A percentile compares a stretch with the other conserved stretches of the same genome.
Evolutionary conservation across 2,329 filamentous ascomycete genomes (phyloP).

Genomic region (Sporothrix mexicana): DNA sequence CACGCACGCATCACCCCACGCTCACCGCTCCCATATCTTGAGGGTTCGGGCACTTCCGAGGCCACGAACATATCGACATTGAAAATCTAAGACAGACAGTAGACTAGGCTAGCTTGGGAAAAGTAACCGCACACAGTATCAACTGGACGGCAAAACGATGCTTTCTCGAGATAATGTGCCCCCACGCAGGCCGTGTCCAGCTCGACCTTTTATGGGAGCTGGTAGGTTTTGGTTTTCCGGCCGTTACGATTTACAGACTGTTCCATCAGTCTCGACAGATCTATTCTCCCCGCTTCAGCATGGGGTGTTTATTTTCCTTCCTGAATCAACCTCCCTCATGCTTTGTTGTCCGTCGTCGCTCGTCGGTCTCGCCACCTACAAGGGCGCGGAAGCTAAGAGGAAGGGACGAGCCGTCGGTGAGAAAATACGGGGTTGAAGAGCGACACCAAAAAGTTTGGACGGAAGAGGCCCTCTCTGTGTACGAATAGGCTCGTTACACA

Average conservation of each 20-base stretch:
- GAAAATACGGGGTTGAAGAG: conserved; percentile 10
- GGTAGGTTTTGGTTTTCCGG: background rate
- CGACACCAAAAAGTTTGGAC: background rate
- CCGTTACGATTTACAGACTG: background rate
- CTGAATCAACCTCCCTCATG: background rate
- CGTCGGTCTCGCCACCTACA: background rate
- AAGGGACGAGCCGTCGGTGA: conserved; percentile 26
- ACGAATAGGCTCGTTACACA: conserved; percentile 19
- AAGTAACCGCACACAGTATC: background rate
- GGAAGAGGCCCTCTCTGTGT: background rate
- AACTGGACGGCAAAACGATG: background rate
- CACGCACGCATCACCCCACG: background rate
- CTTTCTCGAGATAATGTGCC: background rate
- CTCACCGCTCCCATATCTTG: no score
- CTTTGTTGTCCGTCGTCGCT: no score
- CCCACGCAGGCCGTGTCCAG: background rate
- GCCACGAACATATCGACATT: background rate
- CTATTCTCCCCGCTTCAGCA: background rate
- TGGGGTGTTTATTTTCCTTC: background rate
- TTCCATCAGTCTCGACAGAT: background rate
- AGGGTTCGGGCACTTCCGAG: no score
- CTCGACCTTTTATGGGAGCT: background rate
- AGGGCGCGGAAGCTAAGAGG: background rate
- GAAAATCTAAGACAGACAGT: background rate
- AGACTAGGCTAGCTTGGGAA: background rate